These are phyloP conservation scores for Colletotrichum echinochloae DNA, from an alignment of 2,329 filamentous ascomycete genomes.

Conservation along the genomic window DNA sequence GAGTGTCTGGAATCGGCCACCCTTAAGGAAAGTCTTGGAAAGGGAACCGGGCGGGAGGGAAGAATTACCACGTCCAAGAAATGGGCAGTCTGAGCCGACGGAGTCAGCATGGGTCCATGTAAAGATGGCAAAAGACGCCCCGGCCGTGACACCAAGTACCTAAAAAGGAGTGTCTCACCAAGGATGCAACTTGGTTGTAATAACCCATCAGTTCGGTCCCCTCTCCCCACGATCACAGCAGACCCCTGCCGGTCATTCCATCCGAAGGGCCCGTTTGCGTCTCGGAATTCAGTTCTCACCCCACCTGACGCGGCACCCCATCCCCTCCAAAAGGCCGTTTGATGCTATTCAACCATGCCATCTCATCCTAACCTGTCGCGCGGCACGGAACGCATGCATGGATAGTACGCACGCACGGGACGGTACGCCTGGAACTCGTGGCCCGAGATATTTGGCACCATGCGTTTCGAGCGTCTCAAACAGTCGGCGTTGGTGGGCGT, in stretches of 20 bases:
- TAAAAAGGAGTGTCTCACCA: neutral
- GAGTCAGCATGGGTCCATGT: neutral
- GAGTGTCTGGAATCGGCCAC: neutral
- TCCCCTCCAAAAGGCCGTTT: neutral
- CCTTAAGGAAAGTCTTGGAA: neutral
- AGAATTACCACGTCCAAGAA: too few species aligned
- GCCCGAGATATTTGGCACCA: too few species aligned
- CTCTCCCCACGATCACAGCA: constrained; percentile 13
- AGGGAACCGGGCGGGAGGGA: neutral
- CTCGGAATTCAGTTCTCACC: constrained; percentile 4
- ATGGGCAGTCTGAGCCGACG: neutral
- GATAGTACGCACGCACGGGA: neutral
- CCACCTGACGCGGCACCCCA: constrained; percentile 36
- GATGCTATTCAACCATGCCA: neutral
- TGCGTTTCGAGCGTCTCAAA: too few species aligned
- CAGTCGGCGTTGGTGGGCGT: too few species aligned
- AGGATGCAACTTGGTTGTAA: neutral
- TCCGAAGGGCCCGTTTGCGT: constrained; percentile 21
- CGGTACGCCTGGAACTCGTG: neutral
- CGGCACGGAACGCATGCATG: constrained; percentile 1
- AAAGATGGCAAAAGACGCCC: neutral
- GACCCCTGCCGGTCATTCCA: neutral
- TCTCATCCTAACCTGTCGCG: neutral
- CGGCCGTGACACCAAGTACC: neutral
- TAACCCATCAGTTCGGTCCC: neutral